A percentile compares a stretch with the other conserved stretches of the same genome.
Conservation (phyloP, 306 rosid genomes). For the Rubus idaeus region DNA sequence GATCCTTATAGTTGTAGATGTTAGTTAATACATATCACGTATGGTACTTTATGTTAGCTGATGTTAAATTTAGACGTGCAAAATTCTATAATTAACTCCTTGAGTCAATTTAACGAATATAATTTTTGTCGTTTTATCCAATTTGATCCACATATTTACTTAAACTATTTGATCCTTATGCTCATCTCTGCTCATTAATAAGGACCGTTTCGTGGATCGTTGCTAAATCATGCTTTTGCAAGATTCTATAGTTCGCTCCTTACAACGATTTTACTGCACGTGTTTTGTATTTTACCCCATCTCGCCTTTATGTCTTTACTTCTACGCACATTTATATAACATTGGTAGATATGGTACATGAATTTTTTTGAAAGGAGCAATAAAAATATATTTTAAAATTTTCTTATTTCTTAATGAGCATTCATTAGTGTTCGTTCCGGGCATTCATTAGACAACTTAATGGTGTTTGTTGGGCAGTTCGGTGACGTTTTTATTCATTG, state of each 20-base stretch:
- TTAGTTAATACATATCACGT: neutral
- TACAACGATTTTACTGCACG: neutral
- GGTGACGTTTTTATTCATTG: neutral
- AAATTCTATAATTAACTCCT: rapidly evolving
- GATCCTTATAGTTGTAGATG: neutral
- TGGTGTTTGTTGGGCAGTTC: neutral
- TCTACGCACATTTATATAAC: neutral
- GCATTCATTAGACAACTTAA: neutral
- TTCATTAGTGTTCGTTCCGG: neutral
- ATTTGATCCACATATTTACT: neutral
- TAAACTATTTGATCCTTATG: neutral
- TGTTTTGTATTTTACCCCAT: neutral
- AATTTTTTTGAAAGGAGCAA: neutral
- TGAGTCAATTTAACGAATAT: neutral
- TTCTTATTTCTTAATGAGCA: neutral
- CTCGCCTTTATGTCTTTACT: neutral
- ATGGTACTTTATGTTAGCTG: neutral
- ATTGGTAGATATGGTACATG: neutral
- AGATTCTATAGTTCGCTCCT: neutral
- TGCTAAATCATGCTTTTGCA: neutral
- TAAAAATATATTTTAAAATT: too few relatives aligned
- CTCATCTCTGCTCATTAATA: neutral
- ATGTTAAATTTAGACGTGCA: neutral
- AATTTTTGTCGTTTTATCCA: neutral
- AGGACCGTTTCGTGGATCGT: neutral